Percentiles rank a stretch among this genome's conserved stretches.
phyloP scores from a whole-genome alignment of 208 protist genomes.

The Strigomonas culicis region DNA sequence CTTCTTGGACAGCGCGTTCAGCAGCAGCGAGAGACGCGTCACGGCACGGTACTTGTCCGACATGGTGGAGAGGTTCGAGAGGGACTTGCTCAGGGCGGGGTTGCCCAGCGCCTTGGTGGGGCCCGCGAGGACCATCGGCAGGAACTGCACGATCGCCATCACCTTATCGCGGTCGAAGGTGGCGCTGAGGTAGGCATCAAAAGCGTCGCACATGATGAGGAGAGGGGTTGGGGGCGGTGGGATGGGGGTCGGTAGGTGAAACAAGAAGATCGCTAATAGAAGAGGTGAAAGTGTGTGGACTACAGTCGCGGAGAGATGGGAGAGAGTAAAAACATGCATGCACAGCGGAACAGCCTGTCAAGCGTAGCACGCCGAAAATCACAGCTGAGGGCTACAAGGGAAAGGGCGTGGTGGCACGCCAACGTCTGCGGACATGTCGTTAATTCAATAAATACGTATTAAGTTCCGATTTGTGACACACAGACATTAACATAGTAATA shows the following conservation, averaged over 20 bases:
- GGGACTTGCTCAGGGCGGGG: conserved; percentile 53
- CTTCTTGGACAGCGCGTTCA: conserved; percentile 58
- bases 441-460: background rate
- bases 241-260: background rate
- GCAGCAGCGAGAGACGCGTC: conserved; percentile 77
- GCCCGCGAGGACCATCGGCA: conserved; percentile 64
- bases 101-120: conserved; percentile 45
- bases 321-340: conserved; percentile 3
- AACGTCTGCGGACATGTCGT: background rate
- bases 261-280: background rate
- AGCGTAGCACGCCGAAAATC: too few relatives aligned
- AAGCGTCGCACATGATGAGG: conserved; percentile 36
- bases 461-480: conserved; percentile 2
- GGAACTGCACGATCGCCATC: conserved; percentile 87
- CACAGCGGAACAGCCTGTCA: background rate
- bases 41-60: conserved; percentile 83
- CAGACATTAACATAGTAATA: too few relatives aligned
- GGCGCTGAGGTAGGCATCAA: conserved; percentile 58
- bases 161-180: conserved; percentile 87
- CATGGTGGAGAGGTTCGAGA: conserved; percentile 71
- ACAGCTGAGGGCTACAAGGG: too few relatives aligned
- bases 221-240: conserved; percentile 5
- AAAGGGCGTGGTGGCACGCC: too few relatives aligned
- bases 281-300: background rate
- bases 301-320: background rate